Evolutionary conservation across 768 basidiomycete species (phyloP), one percentile per base, ranked within the genome.

Genomic region (Russula sp.): DNA sequence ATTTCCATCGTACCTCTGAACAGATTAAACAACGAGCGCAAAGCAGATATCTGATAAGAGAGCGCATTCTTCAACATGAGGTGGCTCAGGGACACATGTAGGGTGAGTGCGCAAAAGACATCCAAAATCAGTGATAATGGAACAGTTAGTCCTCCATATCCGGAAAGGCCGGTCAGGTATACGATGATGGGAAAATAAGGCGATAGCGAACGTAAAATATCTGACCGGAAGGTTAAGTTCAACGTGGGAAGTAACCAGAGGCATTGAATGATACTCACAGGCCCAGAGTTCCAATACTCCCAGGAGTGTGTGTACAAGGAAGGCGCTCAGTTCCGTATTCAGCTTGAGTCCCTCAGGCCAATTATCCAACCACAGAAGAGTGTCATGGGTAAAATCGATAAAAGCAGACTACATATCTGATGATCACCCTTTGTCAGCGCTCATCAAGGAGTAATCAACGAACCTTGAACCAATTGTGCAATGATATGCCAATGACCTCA

Each of bases 321-420:
- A 89, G 28, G 80, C 78, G 69, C 92, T 92, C n/a, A 99, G 81
- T 69, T 98, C 92, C 0, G 92, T 92, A 71, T 98, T 98, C 58
- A 99, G 85, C 75, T 99, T 99, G 46, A 99, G 77, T 1, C 97
- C 96, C 1, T 88, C 94, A 0, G 96, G 96, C 96, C 96, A 98
- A 65, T 89, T 85, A 73, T 97, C 90, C 14, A 99, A 80, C 95
- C 94, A 98, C 1, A 79, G 69, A 2, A 98, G 78, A 0, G 81
- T 78, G 18, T 77, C 75, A 49, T 82, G 80, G 10, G 89, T 72
- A 54, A 77, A 75, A 3, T 77, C 72, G 6, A 89, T 76, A 1
- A 86, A 72, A 64, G 79, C 75, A 36, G 64, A 62, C 78, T 83
- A 70, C 49, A 3, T 38, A n/a, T 26, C 26, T 58, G 55, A 49